Conservation (phyloP, 2,329 filamentous ascomycete species). For the Colletotrichum sojae region DNA sequence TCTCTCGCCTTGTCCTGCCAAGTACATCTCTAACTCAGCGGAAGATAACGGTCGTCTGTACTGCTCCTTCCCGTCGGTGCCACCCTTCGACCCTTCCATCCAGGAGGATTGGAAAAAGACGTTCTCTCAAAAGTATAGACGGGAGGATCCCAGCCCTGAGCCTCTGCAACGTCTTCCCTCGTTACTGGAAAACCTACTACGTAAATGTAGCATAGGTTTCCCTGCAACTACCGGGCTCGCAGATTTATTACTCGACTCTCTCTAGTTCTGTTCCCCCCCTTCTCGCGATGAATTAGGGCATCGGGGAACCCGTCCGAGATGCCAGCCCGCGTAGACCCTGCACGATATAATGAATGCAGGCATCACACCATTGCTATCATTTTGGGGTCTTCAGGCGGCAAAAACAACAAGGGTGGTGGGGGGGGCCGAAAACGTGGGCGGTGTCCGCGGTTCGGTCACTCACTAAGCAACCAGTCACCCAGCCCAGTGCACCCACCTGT, state of each 20-base stretch:
- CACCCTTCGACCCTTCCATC: not conserved
- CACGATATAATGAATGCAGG: slow-evolving; percentile 5
- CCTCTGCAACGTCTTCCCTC: slow-evolving; percentile 6
- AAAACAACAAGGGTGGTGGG: no score
- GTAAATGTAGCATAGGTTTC: not conserved
- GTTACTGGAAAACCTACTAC: no score
- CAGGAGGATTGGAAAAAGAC: not conserved
- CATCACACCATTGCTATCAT: slow-evolving; percentile 9
- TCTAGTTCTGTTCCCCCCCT: no score
- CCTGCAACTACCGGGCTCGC: not conserved
- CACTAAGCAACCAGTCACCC: no score
- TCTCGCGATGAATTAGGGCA: no score
- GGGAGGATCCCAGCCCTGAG: not conserved
- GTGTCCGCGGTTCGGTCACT: no score
- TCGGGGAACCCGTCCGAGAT: no score
- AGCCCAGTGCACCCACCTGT: no score
- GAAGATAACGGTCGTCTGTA: slow-evolving; percentile 6
- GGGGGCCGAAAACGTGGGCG: no score
- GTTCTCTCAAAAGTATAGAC: not conserved
- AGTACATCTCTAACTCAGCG: slow-evolving; percentile 13
- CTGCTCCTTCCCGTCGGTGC: slow-evolving; percentile 18
- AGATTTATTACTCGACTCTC: not conserved
- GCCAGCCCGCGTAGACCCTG: not conserved
- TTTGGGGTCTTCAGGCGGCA: not conserved
- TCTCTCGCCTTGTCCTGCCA: not conserved